phyloP scores from a whole-genome alignment of 371 early-diverging fungal genomes.

The Dinochytrium kinnereticum region DNA sequence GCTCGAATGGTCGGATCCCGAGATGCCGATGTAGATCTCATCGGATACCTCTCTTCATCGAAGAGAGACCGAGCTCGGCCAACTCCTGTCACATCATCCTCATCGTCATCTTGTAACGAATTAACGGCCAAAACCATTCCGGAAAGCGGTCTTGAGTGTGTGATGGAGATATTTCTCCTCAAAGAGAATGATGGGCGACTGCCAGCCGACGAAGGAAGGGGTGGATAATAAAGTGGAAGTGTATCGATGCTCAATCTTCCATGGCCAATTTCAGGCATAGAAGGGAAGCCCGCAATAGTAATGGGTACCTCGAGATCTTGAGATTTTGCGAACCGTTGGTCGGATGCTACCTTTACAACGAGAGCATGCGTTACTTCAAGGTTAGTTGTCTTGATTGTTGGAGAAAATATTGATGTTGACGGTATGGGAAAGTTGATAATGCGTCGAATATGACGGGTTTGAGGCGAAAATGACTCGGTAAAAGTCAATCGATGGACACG shows the following conservation, averaged over 20 bases:
- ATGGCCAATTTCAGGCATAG: not conserved
- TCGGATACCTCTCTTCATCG: no score
- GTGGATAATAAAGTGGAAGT: not conserved
- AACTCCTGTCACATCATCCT: not conserved
- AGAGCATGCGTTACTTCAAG: conserved; percentile 37
- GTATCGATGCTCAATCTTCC: conserved; percentile 2
- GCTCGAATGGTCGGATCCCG: not conserved
- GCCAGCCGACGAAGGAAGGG: not conserved
- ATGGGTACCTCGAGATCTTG: not conserved
- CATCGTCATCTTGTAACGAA: not conserved
- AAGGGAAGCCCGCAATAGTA: conserved; percentile 1
- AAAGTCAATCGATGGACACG: conserved; percentile 41
- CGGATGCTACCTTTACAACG: not conserved
- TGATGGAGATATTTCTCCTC: not conserved
- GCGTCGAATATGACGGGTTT: conserved; percentile 36
- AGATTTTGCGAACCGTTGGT: conserved; percentile 1
- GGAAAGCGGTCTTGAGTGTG: not conserved
- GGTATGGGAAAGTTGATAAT: conserved; percentile 49
- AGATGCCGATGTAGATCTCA: no score
- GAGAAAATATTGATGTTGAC: conserved; percentile 35
- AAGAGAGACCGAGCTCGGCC: not conserved
- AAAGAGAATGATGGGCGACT: not conserved
- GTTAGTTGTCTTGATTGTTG: conserved; percentile 39
- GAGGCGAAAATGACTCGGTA: conserved; percentile 31
- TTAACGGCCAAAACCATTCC: not conserved